Evolutionary conservation across 148 eudicot genomes (phyloP), one percentile per base, ranked within the genome.

Genomic region (Rhododendron molle): DNA sequence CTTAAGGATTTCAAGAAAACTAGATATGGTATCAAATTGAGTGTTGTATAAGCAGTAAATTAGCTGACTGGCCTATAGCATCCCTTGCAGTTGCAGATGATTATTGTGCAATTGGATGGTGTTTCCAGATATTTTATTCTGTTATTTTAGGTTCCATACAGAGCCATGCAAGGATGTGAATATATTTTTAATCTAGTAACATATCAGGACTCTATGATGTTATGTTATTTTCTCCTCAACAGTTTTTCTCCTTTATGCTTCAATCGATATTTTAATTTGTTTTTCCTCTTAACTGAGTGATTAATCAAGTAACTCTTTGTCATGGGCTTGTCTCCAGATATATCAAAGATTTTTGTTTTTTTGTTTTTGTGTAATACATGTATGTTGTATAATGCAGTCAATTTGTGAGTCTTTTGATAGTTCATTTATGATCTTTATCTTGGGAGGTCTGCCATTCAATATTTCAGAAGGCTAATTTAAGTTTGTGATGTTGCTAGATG

Each of bases 1-100:
- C 91, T 94, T 69, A 94, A 92, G 88, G 99, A 97, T 91, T 97
- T 97, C 84, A 97, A 93, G 90, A 98, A 97, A 89, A 93, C 95
- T 18, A 93, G 98, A 97, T 97, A 92, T 92, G 99, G 99, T 97
- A 97, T 71, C 81, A 82, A 71, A 71, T 76, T 60, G 23, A 46
- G 26, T 36, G 58, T 56, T 79, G 43, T 49, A 11, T 43, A 62
- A 47, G 78, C 58, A 50, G 28, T 60, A 71, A 36, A 16, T 32
- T 60, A 46, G 32, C 60, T 47, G 71, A 32, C 58, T 78, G 84
- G 50, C 79, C 18, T 46, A 23, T 32, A 28, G 43, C 82, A 28
- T 65, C 21, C 47, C n/a, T 78, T 54, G 78, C 15, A 50, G 73
- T 78, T 54, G 82, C 15, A 50, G 73, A 23, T 71, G 44, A 15